Evolutionary conservation across 495 filamentous ascomycete species (phyloP), one percentile per base, ranked within the genome.

Genomic region (Penicillium egyptiacum): DNA sequence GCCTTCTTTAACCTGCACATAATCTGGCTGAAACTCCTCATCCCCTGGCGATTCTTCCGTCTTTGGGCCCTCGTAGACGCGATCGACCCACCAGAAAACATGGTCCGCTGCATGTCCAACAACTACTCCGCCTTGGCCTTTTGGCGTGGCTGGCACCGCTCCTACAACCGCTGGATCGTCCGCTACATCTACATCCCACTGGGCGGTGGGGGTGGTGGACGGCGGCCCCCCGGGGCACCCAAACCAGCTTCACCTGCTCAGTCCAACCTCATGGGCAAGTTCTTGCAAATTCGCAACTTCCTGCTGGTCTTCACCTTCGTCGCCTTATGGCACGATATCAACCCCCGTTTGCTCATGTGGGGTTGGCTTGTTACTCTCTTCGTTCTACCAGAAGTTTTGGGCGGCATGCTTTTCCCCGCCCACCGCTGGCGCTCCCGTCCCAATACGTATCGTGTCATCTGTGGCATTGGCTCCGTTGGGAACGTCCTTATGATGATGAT

Each of bases 21-120:
- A 71, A 91, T 99, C 72, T 99, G 94, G 94, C 83, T 99, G 45
- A 99, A 99, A 70, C 86, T 99, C 0, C 85, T 99, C 0, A 82
- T 98, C 4, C 95, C 93, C 12, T 99, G 92, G 92, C 89, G 94
- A 8, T 88, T 98, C 74, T 99, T 99, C 83, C 90, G 94, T 6
- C 83, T 99, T 20, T 99, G 94, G 94, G 77, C 89, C 0, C 81
- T 98, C 2, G 65, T 91, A 40, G 94, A 99, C 69, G 88, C 88
- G 59, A 83, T 98, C 64, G 94, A 99, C 68, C 91, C 94, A 0
- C 92, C 94, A 3, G 94, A 99, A 70, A 99, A 99, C 74, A 94
- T 99, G 90, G 81, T 98, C 49, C 91, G 94, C 64, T 99, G 94
- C 77, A 90, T 97, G 75, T 90, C 86, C 62, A 84, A 99, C 75